phyloP scores from a whole-genome alignment of 225 moss, liverwort and hornwort species.

The Climacium dendroides region DNA sequence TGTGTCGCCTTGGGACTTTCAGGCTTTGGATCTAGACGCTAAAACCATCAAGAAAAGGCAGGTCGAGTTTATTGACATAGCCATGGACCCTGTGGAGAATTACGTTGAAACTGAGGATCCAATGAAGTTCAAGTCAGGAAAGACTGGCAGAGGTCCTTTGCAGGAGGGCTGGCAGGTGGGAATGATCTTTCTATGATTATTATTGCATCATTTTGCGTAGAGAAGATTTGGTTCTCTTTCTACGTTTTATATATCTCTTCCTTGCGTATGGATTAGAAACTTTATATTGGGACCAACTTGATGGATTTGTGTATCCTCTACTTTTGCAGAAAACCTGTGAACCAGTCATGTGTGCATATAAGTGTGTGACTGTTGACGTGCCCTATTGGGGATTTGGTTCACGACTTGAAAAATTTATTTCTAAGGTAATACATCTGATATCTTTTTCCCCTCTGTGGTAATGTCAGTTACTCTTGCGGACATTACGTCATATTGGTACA shows the following conservation, averaged over 20 bases:
- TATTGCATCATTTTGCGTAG: neutral
- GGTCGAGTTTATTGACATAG: constrained; percentile 94
- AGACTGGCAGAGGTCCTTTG: constrained; percentile 79
- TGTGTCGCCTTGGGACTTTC: neutral
- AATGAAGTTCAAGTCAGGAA: constrained; percentile 63
- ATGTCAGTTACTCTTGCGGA: neutral
- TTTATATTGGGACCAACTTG: neutral
- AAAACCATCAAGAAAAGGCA: constrained; percentile 93
- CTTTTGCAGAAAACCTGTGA: constrained; percentile 50
- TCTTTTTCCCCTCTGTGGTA: neutral
- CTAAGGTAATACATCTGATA: constrained; percentile 20
- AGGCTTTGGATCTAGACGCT: constrained; percentile 67
- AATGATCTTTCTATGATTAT: neutral
- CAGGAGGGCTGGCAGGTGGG: constrained; percentile 66
- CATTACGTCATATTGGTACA: neutral
- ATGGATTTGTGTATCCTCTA: neutral
- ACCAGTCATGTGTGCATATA: constrained; percentile 98
- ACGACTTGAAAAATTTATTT: constrained; percentile 73
- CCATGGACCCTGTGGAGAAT: constrained; percentile 77
- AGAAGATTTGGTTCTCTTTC: neutral
- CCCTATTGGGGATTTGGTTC: constrained; percentile 94
- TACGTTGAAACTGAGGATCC: constrained; percentile 84
- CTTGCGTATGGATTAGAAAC: neutral
- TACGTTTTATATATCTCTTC: neutral
- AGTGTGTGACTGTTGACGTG: constrained; percentile 96